Percentiles rank a stretch among this genome's conserved stretches.
phyloP scores from a whole-genome alignment of 768 basidiomycete genomes.

The Baorangia bicolor region DNA sequence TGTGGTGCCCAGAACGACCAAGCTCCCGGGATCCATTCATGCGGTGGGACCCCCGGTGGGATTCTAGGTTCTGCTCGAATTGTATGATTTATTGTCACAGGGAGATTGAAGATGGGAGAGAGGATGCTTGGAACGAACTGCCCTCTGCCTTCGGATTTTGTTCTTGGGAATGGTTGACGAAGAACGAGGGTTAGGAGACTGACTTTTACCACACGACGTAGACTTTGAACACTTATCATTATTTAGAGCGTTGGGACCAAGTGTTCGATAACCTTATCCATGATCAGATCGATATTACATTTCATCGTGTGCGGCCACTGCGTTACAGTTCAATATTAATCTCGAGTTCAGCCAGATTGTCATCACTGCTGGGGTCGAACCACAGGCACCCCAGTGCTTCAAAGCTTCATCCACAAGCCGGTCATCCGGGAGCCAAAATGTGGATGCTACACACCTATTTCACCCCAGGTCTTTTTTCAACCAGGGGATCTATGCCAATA shows the following conservation, averaged over 20 bases:
- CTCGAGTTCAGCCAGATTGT: too few relatives aligned
- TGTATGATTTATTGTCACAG: conserved; percentile 24
- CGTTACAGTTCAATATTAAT: too few relatives aligned
- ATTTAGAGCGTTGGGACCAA: background rate
- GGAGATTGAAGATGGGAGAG: conserved; percentile 27
- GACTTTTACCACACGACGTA: conserved; percentile 1
- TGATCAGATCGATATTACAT: background rate
- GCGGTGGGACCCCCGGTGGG: conserved; percentile 24
- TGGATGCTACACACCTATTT: too few relatives aligned
- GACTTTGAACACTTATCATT: background rate
- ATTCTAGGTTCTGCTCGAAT: conserved; percentile 17
- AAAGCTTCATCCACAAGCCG: too few relatives aligned
- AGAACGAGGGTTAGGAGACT: conserved; percentile 1
- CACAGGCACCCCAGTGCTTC: too few relatives aligned
- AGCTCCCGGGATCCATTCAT: conserved; percentile 23
- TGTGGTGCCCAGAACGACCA: conserved; percentile 21
- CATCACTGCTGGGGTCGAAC: too few relatives aligned
- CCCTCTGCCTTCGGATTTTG: conserved; percentile 21
- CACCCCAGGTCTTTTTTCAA: too few relatives aligned
- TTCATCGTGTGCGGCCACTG: background rate
- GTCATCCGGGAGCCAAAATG: too few relatives aligned
- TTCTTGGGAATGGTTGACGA: conserved; percentile 12
- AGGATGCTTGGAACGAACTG: conserved; percentile 22
- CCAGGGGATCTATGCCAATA: too few relatives aligned
- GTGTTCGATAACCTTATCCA: background rate